Evolutionary conservation across 495 filamentous ascomycete genomes (phyloP), one percentile per base, ranked within the genome.

Genomic region (Polyplosphaeria fusca): DNA sequence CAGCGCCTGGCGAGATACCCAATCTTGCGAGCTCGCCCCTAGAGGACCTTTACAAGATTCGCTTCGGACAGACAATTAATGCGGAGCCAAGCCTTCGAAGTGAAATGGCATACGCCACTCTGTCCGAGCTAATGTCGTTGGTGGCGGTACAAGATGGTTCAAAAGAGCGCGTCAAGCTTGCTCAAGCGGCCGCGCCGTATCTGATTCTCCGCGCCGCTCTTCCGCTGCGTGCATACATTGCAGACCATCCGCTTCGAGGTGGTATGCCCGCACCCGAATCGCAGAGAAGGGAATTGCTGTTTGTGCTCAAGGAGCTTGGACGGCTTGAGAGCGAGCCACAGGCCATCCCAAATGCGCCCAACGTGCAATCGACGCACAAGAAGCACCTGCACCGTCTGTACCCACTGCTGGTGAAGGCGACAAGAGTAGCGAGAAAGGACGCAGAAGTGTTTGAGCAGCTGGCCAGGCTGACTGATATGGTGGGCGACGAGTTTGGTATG

Each of bases 211-310:
- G 93, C 4, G 83, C 82, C 22, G 89, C 87, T 1, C 74, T 95
- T 5, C 83, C 89, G 1, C 69, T 98, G 25, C 82, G 89, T 45
- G 76, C 83, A 2, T 96, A 95, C 64, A 85, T 92, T 41, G 86
- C 90, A 4, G 93, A 98, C 70, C 93, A 96, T 64, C 93, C 93
- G 14, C 75, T 98, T 11, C 78, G 93, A 14, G 94, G 93, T 0
- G 76, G 83, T n/a, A 91, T 93, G 86, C 93, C 93, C 26, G 89
- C 94, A 69, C 93, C 93, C 3, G 78, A 86, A 13, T 82, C 82
- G 0, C 88, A 96, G 63, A 82, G 89, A 37, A 82, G 79, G 61
- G 91, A 93, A 61, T 71, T 98, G 44, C 68, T 87, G 1, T 83
- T 89, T 53, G 76, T 93, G 24, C 72, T 97, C 12, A 70, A 74